phyloP scores from a whole-genome alignment of 139 green algal species.

The Gonium pectorale region DNA sequence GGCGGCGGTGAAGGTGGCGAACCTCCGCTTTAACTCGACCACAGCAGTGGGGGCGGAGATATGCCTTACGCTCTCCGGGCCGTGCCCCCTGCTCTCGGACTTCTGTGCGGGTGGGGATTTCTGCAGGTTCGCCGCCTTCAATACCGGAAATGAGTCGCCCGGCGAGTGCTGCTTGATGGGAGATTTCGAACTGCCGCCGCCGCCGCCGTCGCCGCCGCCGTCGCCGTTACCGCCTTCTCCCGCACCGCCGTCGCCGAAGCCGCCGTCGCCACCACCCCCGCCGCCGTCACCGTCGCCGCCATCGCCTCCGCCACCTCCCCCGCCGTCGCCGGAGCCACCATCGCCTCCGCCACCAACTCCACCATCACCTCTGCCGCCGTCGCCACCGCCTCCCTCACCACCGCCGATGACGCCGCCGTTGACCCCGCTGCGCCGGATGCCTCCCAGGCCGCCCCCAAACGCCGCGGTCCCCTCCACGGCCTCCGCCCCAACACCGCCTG shows the following conservation, averaged over 20 bases:
- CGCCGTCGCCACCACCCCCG: neutral
- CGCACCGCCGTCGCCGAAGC: neutral
- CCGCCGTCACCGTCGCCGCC: neutral
- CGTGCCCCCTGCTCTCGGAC: neutral
- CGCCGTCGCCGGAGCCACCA: neutral
- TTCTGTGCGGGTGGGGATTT: neutral
- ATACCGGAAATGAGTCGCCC: neutral
- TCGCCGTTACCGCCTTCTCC: neutral
- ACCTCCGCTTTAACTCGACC: neutral
- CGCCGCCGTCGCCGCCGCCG: too few species aligned
- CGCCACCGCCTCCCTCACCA: neutral
- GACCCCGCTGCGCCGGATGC: too few species aligned
- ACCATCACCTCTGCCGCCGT: neutral
- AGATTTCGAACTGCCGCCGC: neutral
- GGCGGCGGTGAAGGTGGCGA: neutral
- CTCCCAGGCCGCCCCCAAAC: too few species aligned
- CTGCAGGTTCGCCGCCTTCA: slow-evolving; percentile 18
- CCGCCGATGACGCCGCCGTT: too few species aligned
- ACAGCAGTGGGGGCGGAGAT: slow-evolving; percentile 6
- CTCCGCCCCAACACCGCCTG: too few species aligned
- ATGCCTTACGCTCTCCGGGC: neutral
- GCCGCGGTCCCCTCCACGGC: too few species aligned
- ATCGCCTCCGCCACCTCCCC: neutral
- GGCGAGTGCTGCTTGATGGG: slow-evolving; percentile 22
- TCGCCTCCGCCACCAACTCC: neutral